Percentiles rank a stretch among this genome's conserved stretches.
Conservation (phyloP, 495 filamentous ascomycete genomes). For the Aspergillus nidulans region DNA sequence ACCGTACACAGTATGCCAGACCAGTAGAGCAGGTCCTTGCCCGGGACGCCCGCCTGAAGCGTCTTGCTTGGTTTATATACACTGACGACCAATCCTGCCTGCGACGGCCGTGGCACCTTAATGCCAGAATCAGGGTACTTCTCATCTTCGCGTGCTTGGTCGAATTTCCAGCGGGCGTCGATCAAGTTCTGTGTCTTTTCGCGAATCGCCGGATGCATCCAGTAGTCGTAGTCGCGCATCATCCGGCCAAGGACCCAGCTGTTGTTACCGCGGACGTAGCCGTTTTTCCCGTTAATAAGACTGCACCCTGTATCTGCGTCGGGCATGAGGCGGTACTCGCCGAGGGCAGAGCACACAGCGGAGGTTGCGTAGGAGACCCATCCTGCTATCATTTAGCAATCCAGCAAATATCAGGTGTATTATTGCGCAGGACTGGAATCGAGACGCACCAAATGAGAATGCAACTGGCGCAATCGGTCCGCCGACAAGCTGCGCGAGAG, state of each 20-base stretch:
- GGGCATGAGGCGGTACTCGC: slow-evolving; percentile 40
- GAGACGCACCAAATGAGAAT: slow-evolving; percentile 51
- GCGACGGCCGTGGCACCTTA: slow-evolving; percentile 9
- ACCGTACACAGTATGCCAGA: slow-evolving; percentile 29
- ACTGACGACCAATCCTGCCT: slow-evolving; percentile 16
- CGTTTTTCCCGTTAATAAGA: slow-evolving; percentile 42
- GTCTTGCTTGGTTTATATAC: slow-evolving; percentile 16
- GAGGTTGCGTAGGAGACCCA: slow-evolving; percentile 47
- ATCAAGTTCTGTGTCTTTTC: slow-evolving; percentile 14
- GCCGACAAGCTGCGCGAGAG: slow-evolving; percentile 44
- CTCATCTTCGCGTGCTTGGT: slow-evolving; percentile 5
- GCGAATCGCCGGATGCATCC: slow-evolving; percentile 20
- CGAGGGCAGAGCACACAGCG: slow-evolving; percentile 35
- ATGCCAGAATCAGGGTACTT: not conserved
- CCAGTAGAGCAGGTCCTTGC: slow-evolving; percentile 29
- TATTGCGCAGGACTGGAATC: too few relatives aligned
- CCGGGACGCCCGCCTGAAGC: slow-evolving; percentile 1
- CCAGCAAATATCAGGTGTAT: not conserved
- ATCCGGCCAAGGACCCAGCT: slow-evolving; percentile 50
- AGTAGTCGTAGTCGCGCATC: slow-evolving; percentile 44
- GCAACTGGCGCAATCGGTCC: slow-evolving; percentile 38
- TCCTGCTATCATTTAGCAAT: slow-evolving; percentile 2
- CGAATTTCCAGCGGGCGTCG: slow-evolving; percentile 15
- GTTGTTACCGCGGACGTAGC: slow-evolving; percentile 39
- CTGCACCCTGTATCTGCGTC: slow-evolving; percentile 16